Conservation (phyloP, 768 basidiomycete species). For the Sarcomyxa edulis region DNA sequence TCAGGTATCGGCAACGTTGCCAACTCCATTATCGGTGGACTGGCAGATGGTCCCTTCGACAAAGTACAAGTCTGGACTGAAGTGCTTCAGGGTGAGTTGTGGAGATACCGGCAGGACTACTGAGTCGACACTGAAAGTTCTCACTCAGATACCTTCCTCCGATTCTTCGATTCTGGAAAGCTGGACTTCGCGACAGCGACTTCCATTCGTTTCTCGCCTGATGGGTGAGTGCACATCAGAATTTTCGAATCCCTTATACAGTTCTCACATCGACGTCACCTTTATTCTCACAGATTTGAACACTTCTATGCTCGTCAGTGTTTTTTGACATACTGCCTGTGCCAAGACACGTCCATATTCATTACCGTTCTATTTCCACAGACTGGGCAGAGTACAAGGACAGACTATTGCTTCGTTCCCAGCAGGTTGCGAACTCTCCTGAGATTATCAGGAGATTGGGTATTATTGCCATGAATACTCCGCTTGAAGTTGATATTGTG, state of each 20-base stretch:
- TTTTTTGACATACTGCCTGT: not conserved
- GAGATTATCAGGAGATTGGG: conserved; percentile 44
- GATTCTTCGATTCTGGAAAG: conserved; percentile 43
- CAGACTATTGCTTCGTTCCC: conserved; percentile 40
- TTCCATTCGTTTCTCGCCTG: conserved; percentile 39
- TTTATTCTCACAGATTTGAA: conserved; percentile 32
- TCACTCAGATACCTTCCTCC: conserved; percentile 33
- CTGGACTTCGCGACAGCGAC: conserved; percentile 43
- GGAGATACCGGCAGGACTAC: not conserved
- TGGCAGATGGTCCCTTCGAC: conserved; percentile 43
- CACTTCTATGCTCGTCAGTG: not conserved
- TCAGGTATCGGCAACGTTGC: conserved; percentile 46
- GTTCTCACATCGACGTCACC: too few relatives aligned
- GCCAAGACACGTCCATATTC: too few relatives aligned
- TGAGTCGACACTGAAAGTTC: not conserved
- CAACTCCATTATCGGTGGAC: conserved; percentile 43
- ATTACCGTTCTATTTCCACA: too few relatives aligned
- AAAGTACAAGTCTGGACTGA: conserved; percentile 47
- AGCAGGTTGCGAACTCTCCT: conserved; percentile 46
- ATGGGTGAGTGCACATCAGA: conserved; percentile 23
- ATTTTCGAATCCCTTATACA: not conserved
- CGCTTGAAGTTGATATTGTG: conserved; percentile 46
- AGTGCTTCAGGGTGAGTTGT: conserved; percentile 33
- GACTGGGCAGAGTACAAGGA: conserved; percentile 44
- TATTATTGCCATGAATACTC: conserved; percentile 48